Conservation (phyloP, 306 rosid genomes). For the Macrotyloma uniflorum region DNA sequence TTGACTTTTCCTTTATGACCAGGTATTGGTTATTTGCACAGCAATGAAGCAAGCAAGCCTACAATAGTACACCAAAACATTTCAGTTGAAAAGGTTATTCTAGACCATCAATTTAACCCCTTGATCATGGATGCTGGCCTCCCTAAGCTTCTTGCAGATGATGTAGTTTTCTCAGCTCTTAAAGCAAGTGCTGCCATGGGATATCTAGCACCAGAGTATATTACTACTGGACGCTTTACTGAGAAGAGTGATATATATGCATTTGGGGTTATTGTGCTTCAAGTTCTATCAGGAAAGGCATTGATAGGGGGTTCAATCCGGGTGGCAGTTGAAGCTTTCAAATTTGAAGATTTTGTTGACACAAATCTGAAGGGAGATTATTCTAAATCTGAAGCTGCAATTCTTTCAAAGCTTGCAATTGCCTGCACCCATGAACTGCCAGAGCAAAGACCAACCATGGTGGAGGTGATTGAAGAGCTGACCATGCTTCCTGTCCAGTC, state of each 20-base stretch:
- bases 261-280: conserved; percentile 81
- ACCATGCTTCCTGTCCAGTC: conserved; percentile 33
- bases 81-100: conserved; percentile 70
- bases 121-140: conserved; percentile 76
- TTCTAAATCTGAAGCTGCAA: conserved; percentile 67
- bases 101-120: conserved; percentile 68
- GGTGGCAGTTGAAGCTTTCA: conserved; percentile 51
- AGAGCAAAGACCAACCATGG: conserved; percentile 62
- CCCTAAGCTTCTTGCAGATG: conserved; percentile 87
- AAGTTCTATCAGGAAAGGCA: conserved; percentile 66
- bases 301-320: conserved; percentile 53
- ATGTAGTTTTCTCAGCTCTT: conserved; percentile 75
- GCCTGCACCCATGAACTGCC: conserved; percentile 70
- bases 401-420: conserved; percentile 62
- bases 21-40: conserved; percentile 79
- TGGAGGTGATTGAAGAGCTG: conserved; percentile 58
- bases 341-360: conserved; percentile 64
- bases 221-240: conserved; percentile 82
- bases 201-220: conserved; percentile 88
- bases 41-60: conserved; percentile 59
- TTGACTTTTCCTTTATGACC: conserved; percentile 23
- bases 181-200: conserved; percentile 96
- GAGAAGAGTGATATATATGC: conserved; percentile 87
- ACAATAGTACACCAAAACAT: conserved; percentile 80
- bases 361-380: conserved; percentile 56